These are phyloP conservation scores for Trichoderma oligosporum DNA, from an alignment of 2,329 filamentous ascomycete genomes.

Conservation along the genomic window DNA sequence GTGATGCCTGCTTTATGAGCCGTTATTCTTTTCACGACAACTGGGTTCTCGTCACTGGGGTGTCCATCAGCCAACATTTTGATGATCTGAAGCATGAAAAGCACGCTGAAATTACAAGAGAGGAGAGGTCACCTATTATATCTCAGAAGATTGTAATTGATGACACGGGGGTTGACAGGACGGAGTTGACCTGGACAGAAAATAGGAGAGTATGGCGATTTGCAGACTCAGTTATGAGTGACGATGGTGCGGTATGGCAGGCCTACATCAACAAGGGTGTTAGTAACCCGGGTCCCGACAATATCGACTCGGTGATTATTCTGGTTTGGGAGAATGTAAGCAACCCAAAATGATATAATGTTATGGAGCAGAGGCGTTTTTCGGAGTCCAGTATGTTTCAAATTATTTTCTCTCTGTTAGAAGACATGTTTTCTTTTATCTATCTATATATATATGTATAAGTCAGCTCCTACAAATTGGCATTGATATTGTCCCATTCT, in stretches of 20 bases:
- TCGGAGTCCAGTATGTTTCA: neutral
- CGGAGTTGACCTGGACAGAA: slow-evolving; percentile 36
- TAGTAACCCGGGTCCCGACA: slow-evolving; percentile 25
- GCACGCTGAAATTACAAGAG: slow-evolving; percentile 3
- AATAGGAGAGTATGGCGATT: slow-evolving; percentile 40
- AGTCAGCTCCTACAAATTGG: neutral
- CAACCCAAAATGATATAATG: neutral
- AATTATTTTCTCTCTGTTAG: neutral
- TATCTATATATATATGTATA: neutral
- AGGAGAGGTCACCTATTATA: slow-evolving; percentile 20
- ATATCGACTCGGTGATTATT: slow-evolving; percentile 40
- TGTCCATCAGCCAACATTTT: slow-evolving; percentile 43
- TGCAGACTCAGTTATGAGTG: slow-evolving; percentile 36
- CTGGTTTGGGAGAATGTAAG: slow-evolving; percentile 37
- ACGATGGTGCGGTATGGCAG: slow-evolving; percentile 43
- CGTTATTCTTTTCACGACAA: slow-evolving; percentile 44
- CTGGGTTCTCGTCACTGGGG: slow-evolving; percentile 48
- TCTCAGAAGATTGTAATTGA: slow-evolving; percentile 34
- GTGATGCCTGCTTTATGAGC: slow-evolving; percentile 46
- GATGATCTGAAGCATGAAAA: slow-evolving; percentile 31
- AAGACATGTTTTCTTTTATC: neutral
- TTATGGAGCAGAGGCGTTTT: neutral
- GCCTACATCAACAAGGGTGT: slow-evolving; percentile 40
- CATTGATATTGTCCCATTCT: slow-evolving; percentile 18
- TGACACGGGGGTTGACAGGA: slow-evolving; percentile 28